Conservation (phyloP, 1,139 yeast genomes). For the Protomyces inundatus region DNA sequence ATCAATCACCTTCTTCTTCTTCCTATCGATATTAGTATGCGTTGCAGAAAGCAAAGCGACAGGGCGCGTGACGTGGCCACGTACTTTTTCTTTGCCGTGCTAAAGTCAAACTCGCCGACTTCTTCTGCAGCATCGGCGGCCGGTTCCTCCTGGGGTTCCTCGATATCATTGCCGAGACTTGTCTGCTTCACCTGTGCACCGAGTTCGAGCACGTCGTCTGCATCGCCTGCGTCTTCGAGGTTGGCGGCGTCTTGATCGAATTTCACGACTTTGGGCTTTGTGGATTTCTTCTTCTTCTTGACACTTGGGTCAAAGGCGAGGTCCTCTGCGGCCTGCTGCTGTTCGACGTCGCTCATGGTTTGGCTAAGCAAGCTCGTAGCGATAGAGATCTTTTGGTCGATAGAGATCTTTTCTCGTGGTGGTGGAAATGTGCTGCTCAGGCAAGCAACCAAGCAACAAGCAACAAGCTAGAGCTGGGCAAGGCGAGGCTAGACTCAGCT, state of each 20-base stretch:
- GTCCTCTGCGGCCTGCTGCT: conserved; percentile 26
- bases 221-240: conserved; percentile 39
- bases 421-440: too few relatives aligned
- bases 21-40: conserved; percentile 53
- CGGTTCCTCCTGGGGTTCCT: conserved; percentile 38
- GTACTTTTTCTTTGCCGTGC: conserved; percentile 41
- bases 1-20: conserved; percentile 59
- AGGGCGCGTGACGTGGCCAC: conserved; percentile 43
- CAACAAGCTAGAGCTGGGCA: too few relatives aligned
- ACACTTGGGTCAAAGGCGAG: conserved; percentile 58
- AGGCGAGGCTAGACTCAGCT: too few relatives aligned
- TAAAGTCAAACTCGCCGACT: conserved; percentile 43
- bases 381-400: neutral
- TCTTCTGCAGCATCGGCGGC: conserved; percentile 40
- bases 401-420: too few relatives aligned
- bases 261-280: conserved; percentile 40
- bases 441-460: too few relatives aligned
- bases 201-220: conserved; percentile 33
- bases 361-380: neutral
- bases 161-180: conserved; percentile 40
- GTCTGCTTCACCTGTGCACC: conserved; percentile 29
- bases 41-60: conserved; percentile 48
- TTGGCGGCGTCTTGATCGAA: conserved; percentile 41
- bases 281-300: conserved; percentile 80
- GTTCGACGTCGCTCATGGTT: conserved; percentile 19